Evolutionary conservation across 257 asterid genomes (phyloP).

Genomic region (Plantago ovata): DNA sequence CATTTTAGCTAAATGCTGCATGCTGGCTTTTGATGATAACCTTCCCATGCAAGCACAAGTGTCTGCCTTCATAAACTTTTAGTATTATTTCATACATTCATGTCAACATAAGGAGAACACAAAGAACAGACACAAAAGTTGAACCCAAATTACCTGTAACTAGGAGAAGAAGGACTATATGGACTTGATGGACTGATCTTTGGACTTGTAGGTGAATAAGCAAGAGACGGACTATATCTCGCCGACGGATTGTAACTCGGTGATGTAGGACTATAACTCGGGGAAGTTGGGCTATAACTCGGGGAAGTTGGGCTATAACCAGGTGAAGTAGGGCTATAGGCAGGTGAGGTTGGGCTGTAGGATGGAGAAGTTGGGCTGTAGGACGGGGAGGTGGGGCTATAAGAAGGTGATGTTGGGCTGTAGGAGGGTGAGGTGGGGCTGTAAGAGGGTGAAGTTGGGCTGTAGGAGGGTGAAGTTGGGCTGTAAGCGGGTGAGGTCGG

Average conservation of each 20-base stretch:
- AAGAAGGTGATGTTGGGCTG: conserved; percentile 79
- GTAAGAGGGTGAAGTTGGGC: conserved; percentile 82
- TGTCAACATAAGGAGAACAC: conserved; percentile 8
- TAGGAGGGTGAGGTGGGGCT: conserved; percentile 81
- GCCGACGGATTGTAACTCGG: conserved; percentile 91
- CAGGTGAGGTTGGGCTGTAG: conserved; percentile 80
- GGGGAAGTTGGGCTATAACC: conserved; percentile 84
- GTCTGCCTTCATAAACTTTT: too few relatives aligned
- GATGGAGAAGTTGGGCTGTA: conserved; percentile 92
- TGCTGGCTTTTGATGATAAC: background rate
- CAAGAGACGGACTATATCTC: conserved; percentile 88
- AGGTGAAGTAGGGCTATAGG: conserved; percentile 77
- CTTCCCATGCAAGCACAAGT: background rate
- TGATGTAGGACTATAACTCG: conserved; percentile 87
- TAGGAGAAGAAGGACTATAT: conserved; percentile 94
- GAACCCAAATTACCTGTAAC: conserved; percentile 63
- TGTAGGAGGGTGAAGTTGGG: conserved; percentile 83
- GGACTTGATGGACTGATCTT: conserved; percentile 87
- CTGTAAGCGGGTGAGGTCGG: conserved; percentile 84
- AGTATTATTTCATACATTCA: background rate
- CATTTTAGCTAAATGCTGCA: background rate
- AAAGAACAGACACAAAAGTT: conserved; percentile 8
- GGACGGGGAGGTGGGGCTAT: conserved; percentile 85
- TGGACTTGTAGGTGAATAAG: conserved; percentile 94
- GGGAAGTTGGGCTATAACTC: conserved; percentile 83